Evolutionary conservation across 371 early-diverging fungal species (phyloP).

Genomic region (Mortierella sp.): DNA sequence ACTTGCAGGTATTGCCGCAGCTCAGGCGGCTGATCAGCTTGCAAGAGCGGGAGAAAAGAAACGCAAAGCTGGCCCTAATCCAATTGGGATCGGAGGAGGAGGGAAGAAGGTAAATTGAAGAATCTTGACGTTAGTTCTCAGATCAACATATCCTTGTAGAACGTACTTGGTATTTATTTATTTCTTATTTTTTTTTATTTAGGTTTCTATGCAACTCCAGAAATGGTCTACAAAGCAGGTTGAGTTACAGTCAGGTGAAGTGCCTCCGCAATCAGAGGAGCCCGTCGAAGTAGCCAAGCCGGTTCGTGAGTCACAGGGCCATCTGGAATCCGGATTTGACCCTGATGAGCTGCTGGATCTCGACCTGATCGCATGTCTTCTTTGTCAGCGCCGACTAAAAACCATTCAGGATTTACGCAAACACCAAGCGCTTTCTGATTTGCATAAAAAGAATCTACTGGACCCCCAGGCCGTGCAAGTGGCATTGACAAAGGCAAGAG

Average conservation of each 20-base stretch:
- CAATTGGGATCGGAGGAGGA: slow-evolving; percentile 47
- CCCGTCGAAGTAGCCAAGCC: background rate
- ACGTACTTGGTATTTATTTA: background rate
- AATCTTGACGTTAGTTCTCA: background rate
- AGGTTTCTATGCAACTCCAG: slow-evolving; percentile 69
- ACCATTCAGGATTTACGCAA: slow-evolving; percentile 65
- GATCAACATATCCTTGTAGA: background rate
- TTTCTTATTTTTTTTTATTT: background rate
- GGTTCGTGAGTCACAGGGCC: slow-evolving; percentile 8
- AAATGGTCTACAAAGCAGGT: slow-evolving; percentile 65
- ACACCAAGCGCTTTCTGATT: slow-evolving; percentile 72
- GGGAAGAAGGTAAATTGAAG: slow-evolving; percentile 32
- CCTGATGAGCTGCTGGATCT: slow-evolving; percentile 65
- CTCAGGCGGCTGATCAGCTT: slow-evolving; percentile 51
- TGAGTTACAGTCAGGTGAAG: slow-evolving; percentile 52
- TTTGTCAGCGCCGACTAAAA: slow-evolving; percentile 81
- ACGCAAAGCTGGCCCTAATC: slow-evolving; percentile 33
- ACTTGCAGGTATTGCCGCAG: slow-evolving; percentile 53
- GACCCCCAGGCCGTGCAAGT: slow-evolving; percentile 39
- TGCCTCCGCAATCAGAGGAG: background rate
- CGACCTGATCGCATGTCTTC: slow-evolving; percentile 66
- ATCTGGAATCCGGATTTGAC: slow-evolving; percentile 50
- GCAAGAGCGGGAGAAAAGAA: slow-evolving; percentile 51
- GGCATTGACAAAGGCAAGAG: slow-evolving; percentile 36
- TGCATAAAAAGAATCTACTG: slow-evolving; percentile 68